Evolutionary conservation across 257 asterid species (phyloP), one percentile per base, ranked within the genome.

Genomic region (Solanum ahanhuiri): DNA sequence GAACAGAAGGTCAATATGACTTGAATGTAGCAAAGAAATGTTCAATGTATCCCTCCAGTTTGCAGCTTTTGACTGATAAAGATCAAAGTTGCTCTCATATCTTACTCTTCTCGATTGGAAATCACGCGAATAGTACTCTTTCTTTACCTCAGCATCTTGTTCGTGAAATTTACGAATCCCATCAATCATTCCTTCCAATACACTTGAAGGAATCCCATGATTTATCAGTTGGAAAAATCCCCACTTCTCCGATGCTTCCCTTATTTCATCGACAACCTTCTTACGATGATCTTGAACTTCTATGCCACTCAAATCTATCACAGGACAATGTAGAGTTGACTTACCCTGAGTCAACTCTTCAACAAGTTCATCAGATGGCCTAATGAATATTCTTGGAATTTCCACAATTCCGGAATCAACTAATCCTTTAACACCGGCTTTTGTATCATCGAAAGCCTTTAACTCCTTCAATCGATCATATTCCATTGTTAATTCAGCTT

Each of bases 21-120:
- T 85, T 1, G 87, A 37, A 23, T 0, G 20, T 30, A 14, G 3
- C 22, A 89, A 31, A 48, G 92, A 85, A 70, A 95, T 82, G 5
- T 94, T 90, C 90, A 94, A 72, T 6, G 96, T 89, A 66, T 96
- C 98, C 85, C 95, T 93, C 98, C 97, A 96, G 86, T 91, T 93
- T 6, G 98, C 98, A 25, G 94, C 83, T 9, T 89, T 86, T 0
- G 97, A 91, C 0, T 85, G 84, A 25, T 89, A 92, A 45, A 93
- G 86, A 86, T 95, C 98, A 63, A 92, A 82, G 35, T 95, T 95
- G 89, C 96, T 94, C 3, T 73, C 88, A 70, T 88, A 96, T 75
- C 89, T 93, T 54, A 94, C 96, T 88, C 87, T 92, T 79, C 83
- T 87, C 89, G 4, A 30, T 7, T 1, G 12, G 0, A 5, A 3